phyloP scores from a whole-genome alignment of 495 filamentous ascomycete genomes.

The Neurospora sp. region DNA sequence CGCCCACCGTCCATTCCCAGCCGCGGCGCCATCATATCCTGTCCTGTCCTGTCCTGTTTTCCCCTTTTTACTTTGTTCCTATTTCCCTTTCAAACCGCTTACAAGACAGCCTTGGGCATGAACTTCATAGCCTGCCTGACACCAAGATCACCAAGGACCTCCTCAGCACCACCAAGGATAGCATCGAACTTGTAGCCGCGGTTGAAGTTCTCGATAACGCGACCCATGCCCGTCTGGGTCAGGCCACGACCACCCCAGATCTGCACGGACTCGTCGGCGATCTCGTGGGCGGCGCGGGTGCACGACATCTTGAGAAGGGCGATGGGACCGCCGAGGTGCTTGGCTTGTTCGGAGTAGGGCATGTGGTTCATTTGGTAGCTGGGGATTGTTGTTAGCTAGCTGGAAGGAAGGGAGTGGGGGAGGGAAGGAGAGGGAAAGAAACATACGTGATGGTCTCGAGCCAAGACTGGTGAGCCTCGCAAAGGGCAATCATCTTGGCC shows the following conservation, averaged over 20 bases:
- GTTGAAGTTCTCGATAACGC: constrained; percentile 70
- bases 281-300: constrained; percentile 69
- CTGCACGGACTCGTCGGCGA: constrained; percentile 73
- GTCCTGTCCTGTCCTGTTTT: not conserved
- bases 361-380: constrained; percentile 79
- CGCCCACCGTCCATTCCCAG: not conserved
- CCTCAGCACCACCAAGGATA: constrained; percentile 76
- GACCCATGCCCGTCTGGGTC: constrained; percentile 77
- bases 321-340: constrained; percentile 69
- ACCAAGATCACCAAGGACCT: constrained; percentile 72
- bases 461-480: constrained; percentile 77
- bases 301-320: constrained; percentile 71
- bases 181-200: constrained; percentile 85
- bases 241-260: constrained; percentile 79
- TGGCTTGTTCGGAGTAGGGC: constrained; percentile 68
- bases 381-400: too few species aligned
- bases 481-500: constrained; percentile 77
- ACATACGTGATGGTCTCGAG: constrained; percentile 56
- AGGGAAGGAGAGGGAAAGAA: too few species aligned
- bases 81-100: constrained; percentile 10
- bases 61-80: not conserved
- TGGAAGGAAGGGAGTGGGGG: too few species aligned
- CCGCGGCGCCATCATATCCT: not conserved
- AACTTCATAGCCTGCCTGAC: constrained; percentile 73
- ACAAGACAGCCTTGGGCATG: constrained; percentile 78